Evolutionary conservation across 495 filamentous ascomycete species (phyloP).

Genomic region (Aspergillus sclerotiicarbonarius): DNA sequence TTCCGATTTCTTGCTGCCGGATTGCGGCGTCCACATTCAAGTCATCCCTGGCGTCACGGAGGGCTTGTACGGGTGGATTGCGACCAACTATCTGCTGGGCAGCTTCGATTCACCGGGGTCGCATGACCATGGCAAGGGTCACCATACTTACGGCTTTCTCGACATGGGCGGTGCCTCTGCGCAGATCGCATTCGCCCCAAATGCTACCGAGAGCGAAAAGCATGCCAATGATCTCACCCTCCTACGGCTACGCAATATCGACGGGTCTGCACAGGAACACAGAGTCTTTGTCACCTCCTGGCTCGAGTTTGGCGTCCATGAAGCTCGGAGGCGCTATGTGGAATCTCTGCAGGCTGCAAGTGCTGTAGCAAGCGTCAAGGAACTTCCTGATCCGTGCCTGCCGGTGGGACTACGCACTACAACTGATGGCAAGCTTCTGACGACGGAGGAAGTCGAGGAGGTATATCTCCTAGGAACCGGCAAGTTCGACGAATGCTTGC

Average conservation of each 20-base stretch:
- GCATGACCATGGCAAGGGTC: constrained; percentile 77
- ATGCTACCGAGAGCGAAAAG: constrained; percentile 83
- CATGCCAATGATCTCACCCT: constrained; percentile 89
- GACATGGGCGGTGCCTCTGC: constrained; percentile 98
- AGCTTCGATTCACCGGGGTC: constrained; percentile 79
- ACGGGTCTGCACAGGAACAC: constrained; percentile 75
- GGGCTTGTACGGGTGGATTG: constrained; percentile 97
- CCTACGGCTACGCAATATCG: constrained; percentile 75
- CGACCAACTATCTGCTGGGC: constrained; percentile 95
- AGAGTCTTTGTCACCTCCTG: constrained; percentile 92
- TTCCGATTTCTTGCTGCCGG: constrained; percentile 81
- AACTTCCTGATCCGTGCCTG: constrained; percentile 90
- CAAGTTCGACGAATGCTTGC: constrained; percentile 79
- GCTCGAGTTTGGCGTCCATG: constrained; percentile 93
- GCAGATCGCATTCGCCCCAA: constrained; percentile 96
- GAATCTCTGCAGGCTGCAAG: constrained; percentile 62
- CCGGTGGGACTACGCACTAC: constrained; percentile 69
- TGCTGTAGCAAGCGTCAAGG: constrained; percentile 49
- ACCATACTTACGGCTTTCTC: constrained; percentile 95
- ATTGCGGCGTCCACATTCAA: constrained; percentile 88
- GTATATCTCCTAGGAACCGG: constrained; percentile 75
- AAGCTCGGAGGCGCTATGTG: constrained; percentile 81
- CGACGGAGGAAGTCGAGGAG: constrained; percentile 22
- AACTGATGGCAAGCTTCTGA: constrained; percentile 54
- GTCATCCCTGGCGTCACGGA: constrained; percentile 97